Evolutionary conservation across 2,329 filamentous ascomycete genomes (phyloP), one percentile per base, ranked within the genome.

Genomic region (Alternaria solani): DNA sequence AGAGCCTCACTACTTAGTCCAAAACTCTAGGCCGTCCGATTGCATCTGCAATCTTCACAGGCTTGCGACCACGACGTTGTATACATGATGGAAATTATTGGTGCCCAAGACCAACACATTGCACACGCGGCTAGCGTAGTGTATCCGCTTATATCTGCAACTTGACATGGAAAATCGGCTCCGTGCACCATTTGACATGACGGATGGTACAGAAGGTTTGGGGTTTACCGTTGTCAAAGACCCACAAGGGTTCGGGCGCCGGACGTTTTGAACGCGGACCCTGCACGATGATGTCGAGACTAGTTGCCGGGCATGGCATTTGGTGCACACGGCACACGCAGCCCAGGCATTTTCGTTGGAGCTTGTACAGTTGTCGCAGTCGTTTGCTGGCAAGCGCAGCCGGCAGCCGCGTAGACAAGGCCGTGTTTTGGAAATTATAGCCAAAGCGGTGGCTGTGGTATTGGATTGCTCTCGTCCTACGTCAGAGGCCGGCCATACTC

Each of bases 281-380:
- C 56, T 65, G 69, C 59, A 46, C 52, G 51, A 68, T 69, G 66
- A 69, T 68, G 63, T 71, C 62, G 60, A 36, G 32, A 63, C 56
- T 54, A 60, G 32, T 54, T 48, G 54, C 51, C 46, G 44, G 23
- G 38, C 53, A 54, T 57, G 58, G 49, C 30, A 48, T 23, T 48
- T 36, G 18, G 32, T 8, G 55, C 58, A 58, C 56, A 59, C 36
- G 32, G 55, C 54, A 59, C 41, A 53, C 26, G 20, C 44, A 42
- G 39, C 32, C 26, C 39, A 55, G 16, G 39, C 46, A 54, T 16
- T 38, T 39, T 39, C 32, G 12, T 44, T 38, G 38, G 30, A 42
- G 42, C 46, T 38, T 36, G 20, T 43, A 20, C 41, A 18, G 28
- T 14, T 46, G 47, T 52, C 46, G 23, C 54, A 44, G 53, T 52